Evolutionary conservation across 2,329 filamentous ascomycete genomes (phyloP).

Genomic region (Botrytis cinerea): DNA sequence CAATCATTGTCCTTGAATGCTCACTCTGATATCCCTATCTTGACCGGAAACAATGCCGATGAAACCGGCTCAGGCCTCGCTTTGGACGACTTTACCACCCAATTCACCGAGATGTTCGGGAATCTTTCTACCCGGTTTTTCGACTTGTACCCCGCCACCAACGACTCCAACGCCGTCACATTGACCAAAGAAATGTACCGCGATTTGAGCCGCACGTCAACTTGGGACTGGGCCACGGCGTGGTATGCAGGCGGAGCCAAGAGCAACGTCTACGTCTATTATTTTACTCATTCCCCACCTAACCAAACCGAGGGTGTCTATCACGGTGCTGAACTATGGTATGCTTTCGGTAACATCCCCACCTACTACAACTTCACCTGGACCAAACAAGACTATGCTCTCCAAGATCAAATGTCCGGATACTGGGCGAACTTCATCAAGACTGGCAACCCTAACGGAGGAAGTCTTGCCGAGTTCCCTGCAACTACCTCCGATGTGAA

Average conservation of each 20-base stretch:
- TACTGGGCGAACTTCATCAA: conserved; percentile 74
- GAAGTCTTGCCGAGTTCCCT: neutral
- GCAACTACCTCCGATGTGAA: no score
- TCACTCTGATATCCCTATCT: neutral
- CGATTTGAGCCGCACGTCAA: no score
- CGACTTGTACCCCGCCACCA: neutral
- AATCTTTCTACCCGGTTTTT: neutral
- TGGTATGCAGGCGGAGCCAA: no score
- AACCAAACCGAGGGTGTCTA: conserved; percentile 33
- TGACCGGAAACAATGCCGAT: neutral
- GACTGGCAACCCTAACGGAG: neutral
- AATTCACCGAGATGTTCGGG: neutral
- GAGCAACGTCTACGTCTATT: no score
- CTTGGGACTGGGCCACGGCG: no score
- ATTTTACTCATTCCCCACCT: no score
- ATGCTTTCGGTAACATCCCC: conserved; percentile 38
- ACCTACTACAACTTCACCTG: conserved; percentile 31
- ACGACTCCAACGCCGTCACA: neutral
- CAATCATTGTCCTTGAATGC: neutral
- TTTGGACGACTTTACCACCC: neutral
- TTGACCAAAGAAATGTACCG: no score
- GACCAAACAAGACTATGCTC: conserved; percentile 34
- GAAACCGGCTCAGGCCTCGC: neutral
- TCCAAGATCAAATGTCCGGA: conserved; percentile 50
- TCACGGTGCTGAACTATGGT: conserved; percentile 40